Conservation (phyloP, 441 rosid species). For the Populus trichocarpa region DNA sequence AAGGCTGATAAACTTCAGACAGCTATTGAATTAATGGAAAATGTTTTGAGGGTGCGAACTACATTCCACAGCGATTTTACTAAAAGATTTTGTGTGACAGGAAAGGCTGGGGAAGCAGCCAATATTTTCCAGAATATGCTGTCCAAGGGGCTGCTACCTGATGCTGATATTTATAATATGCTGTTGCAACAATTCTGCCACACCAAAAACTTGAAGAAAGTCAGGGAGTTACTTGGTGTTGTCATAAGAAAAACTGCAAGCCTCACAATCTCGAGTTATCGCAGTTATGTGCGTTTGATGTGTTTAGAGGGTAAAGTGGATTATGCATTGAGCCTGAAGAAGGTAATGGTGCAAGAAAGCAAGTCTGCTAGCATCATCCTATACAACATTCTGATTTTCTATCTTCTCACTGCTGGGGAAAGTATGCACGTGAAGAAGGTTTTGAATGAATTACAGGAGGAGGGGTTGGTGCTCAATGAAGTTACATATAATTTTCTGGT, state of each 20-base stretch:
- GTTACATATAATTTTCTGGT: conserved; percentile 65
- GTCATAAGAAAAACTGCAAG: conserved; percentile 40
- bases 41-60: conserved; percentile 26
- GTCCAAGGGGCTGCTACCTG: conserved; percentile 33
- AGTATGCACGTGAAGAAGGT: conserved; percentile 27
- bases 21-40: conserved; percentile 37
- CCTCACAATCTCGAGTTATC: conserved; percentile 48
- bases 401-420: conserved; percentile 43
- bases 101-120: conserved; percentile 48
- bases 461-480: conserved; percentile 45
- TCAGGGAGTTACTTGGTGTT: conserved; percentile 38
- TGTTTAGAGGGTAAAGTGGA: conserved; percentile 38
- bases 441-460: conserved; percentile 46
- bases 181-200: conserved; percentile 51
- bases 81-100: conserved; percentile 46
- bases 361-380: conserved; percentile 24
- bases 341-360: conserved; percentile 40
- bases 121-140: conserved; percentile 31
- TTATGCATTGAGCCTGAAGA: conserved; percentile 47
- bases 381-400: conserved; percentile 57
- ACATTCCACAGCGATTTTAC: conserved; percentile 35
- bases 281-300: conserved; percentile 43
- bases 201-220: conserved; percentile 38
- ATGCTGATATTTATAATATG: conserved; percentile 31
- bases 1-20: conserved; percentile 29